Evolutionary conservation across 805 yeast species (phyloP), one percentile per base, ranked within the genome.

Genomic region (Candida multigemmis): DNA sequence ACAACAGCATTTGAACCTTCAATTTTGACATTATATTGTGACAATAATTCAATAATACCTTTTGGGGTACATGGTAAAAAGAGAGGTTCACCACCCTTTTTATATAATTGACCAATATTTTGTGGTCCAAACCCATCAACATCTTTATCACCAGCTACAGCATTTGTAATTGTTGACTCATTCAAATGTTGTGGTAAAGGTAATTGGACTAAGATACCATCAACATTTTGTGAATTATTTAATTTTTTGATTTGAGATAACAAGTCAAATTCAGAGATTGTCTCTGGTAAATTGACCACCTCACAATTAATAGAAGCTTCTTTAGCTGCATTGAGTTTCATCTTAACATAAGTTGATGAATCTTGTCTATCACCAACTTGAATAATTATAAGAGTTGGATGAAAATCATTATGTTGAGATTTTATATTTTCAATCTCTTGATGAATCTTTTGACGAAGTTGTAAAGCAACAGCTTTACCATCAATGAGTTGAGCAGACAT

Each of bases 41-140:
- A 56, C 32, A 82, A 58, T 36, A 82, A 58, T 43, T 71, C 70
- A 55, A 82, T 68, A 40, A 80, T 74, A 15, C 93, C 94, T 51
- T 78, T 69, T 27, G 94, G 94, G 12, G 94, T 82, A 50, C 93
- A 82, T 21, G 94, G 93, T 43, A 77, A 60, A 52, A 76, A 82
- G 31, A 51, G 50, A 20, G 93, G 91, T 13, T 61, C 44, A 22
- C 89, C 91, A 34, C 75, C 77, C 48, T 69, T 76, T 47, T 81
- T 81, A 38, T 79, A 65, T 38, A 82, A 61, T 46, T 80, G 87
- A 31, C 91, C 91, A 21, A 77, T 75, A 48, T 82, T 82, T 57
- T 52, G 71, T 31, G 83, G 77, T 29, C 82, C 83, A 43, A 82
- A 80, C 1, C 94, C 94, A 50, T 82, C 94, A 20, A 82, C 89